Conservation (phyloP, 805 yeast species). For the Ogataea salicorniae region DNA sequence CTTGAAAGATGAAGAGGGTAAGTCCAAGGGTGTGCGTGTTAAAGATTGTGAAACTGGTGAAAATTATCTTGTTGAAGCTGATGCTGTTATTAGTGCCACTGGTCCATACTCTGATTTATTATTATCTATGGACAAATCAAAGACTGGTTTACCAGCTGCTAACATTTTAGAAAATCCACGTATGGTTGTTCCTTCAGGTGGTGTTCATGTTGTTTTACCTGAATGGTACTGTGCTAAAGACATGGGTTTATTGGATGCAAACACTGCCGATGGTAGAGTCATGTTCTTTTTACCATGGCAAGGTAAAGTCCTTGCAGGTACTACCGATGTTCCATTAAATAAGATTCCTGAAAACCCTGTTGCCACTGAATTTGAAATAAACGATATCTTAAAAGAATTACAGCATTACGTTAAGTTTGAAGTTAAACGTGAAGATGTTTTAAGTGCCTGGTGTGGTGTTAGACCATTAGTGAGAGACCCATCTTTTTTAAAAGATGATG, state of each 20-base stretch:
- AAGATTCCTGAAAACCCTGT: constrained; percentile 69
- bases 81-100: constrained; percentile 82
- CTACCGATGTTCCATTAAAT: constrained; percentile 85
- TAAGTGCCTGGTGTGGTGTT: constrained; percentile 96
- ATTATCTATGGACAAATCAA: constrained; percentile 78
- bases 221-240: constrained; percentile 85
- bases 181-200: constrained; percentile 92
- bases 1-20: constrained; percentile 54
- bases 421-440: constrained; percentile 83
- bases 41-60: constrained; percentile 66
- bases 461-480: constrained; percentile 92
- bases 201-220: constrained; percentile 89
- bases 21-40: constrained; percentile 72
- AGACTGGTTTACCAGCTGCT: constrained; percentile 52
- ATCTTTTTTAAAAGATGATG: constrained; percentile 28
- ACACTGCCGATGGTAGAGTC: constrained; percentile 92
- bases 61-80: constrained; percentile 57
- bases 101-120: constrained; percentile 88
- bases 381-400: constrained; percentile 79
- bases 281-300: constrained; percentile 98
- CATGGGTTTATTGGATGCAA: constrained; percentile 86
- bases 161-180: constrained; percentile 38
- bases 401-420: constrained; percentile 87
- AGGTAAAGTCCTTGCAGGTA: constrained; percentile 93
- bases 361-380: constrained; percentile 84